Evolutionary conservation across 2,329 filamentous ascomycete species (phyloP), one percentile per base, ranked within the genome.

Genomic region (Microcyclosporella mali): DNA sequence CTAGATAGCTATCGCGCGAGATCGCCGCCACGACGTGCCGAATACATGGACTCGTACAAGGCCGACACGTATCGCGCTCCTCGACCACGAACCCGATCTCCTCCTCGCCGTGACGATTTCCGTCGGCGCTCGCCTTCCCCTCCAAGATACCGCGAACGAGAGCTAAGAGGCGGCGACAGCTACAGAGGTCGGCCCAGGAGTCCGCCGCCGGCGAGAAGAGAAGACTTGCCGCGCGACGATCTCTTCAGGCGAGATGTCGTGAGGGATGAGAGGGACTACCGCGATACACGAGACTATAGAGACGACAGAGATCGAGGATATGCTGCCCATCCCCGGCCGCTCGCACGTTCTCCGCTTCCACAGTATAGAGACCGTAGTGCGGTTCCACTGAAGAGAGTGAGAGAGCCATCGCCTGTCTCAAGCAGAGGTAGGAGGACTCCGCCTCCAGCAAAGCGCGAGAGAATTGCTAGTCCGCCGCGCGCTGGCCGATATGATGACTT

Each of bases 11-110:
- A 71, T 53, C 66, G 71, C 60, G 69, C 58, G 41, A 66, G 71
- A 50, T 76, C 75, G 21, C 76, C 75, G 31, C 66, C 70, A 15
- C 64, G 68, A 7, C 63, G 70, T 37, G 59, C 47, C 30, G 67
- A 60, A 39, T 68, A 64, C 12, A 43, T 31, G 39, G 46, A 42
- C 28, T 42, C 37, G 19, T 45, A 41, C 36, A 47, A 49, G 14
- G 49, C 46, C 28, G 61, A 63, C 41, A 52, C 55, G 14, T 64
- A 63, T 41, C 58, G 60, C 32, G 56, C 44, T 10, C 46, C 54
- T 16, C 50, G 66, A 39, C 60, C 51, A 25, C 44, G 59, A 33
- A 56, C 55, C 43, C 53, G 58, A 11, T 49, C 42, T n/a, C 59
- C 58, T 31, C 49, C 51, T 16, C 52, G 49, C 14, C 52, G 66